Base-by-base conservation (phyloP, 805 yeast genomes). In the Lipomyces mesembrius region DNA sequence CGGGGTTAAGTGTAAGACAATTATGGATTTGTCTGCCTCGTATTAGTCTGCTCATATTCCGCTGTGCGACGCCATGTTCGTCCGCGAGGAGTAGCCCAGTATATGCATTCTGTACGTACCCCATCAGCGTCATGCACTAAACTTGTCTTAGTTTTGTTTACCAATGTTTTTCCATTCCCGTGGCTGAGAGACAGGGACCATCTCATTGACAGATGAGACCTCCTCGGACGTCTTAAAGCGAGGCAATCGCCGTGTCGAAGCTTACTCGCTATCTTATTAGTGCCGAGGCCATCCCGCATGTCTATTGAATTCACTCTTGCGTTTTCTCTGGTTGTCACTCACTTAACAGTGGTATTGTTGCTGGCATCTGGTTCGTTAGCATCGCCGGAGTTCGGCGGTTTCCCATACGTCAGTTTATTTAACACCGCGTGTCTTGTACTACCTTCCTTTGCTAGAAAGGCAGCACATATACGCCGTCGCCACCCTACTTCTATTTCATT, bases 111-210 rank as follows among this genome's bases (percentile, higher is more conserved):
- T 43, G 25, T n/a, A 17, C 12, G 8, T 43, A 43, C 49, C 7
- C 3, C 22, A 17, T 43, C 22, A 17, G 49, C 11, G 20, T 43
- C 49, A n/a, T 17, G 49, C 17, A 37, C 39, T 37, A 37, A 4
- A 12, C 49, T n/a, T 43, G 49, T 43, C 49, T 43, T 43, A 43
- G 49, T 17, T 43, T 43, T 43, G 49, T 43, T 43, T 43, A 43
- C 49, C 20, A 2, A 43, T 43, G 20, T n/a, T 43, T 43, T 43
- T n/a, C 49, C 20, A 3, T 17, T 43, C 9, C 49, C 49, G 49
- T 43, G 49, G 49, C 49, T 43, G 49, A 43, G 49, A n/a, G 22
- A n/a, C 49, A n/a, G 49, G 22, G 49, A 22, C 20, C 25, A 43
- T 43, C 20, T 43, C 49, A 7, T 43, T 17, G 49, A n/a, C 49